A percentile compares a stretch with the other conserved stretches of the same genome.
phyloP scores from a whole-genome alignment of 257 asterid species.

The Primulina huaijiensis region DNA sequence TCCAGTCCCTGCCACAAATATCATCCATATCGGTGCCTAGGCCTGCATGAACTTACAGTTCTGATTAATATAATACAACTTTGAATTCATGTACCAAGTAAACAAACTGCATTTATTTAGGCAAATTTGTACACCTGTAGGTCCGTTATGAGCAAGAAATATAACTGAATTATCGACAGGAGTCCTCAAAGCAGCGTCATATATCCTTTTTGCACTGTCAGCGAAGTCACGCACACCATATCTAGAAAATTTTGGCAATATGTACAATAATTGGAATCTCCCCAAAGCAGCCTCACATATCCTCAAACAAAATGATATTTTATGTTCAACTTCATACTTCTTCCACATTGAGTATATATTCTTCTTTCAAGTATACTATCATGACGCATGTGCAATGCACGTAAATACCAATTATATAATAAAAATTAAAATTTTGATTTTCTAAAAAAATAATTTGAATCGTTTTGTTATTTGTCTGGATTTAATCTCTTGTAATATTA shows the following conservation, averaged over 20 bases:
- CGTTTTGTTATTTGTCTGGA: too few relatives aligned
- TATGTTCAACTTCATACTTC: background rate
- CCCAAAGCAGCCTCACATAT: background rate
- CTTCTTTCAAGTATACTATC: background rate
- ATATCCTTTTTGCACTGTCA: constrained; percentile 68
- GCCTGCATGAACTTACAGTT: constrained; percentile 43
- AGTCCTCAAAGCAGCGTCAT: constrained; percentile 57
- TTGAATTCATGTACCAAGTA: background rate
- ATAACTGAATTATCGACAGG: constrained; percentile 67
- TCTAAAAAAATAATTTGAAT: too few relatives aligned
- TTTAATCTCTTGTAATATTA: too few relatives aligned
- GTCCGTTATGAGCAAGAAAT: constrained; percentile 96
- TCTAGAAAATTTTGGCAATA: constrained; percentile 38
- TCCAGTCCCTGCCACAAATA: constrained; percentile 88
- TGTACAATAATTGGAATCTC: constrained; percentile 7
- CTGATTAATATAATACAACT: constrained; percentile 17
- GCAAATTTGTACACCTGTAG: constrained; percentile 52
- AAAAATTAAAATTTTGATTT: too few relatives aligned
- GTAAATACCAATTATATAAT: too few relatives aligned
- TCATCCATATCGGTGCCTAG: constrained; percentile 69
- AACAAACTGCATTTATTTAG: constrained; percentile 7
- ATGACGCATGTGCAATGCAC: too few relatives aligned
- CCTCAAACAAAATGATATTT: background rate
- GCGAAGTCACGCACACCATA: constrained; percentile 65
- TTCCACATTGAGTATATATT: background rate